Base-by-base conservation (phyloP, 2,329 filamentous ascomycete species). In the Claviceps spartinae region DNA sequence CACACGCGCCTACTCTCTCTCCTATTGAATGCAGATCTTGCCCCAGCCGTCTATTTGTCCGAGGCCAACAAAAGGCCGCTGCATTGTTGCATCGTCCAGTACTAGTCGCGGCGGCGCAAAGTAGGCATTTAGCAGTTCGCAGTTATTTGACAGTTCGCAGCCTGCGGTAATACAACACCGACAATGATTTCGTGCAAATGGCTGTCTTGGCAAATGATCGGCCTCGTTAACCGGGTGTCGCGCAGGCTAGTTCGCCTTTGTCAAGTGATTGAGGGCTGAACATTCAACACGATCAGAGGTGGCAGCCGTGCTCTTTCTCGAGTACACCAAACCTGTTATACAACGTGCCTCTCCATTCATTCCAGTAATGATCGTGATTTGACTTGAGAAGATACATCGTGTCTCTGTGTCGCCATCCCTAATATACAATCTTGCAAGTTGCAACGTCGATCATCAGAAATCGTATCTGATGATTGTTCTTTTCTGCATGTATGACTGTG, bases 31-130 rank as follows among this genome's bases (percentile, higher is more conserved):
- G 45, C 45, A 22, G 30, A 47, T 47, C 45, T 47, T 47, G 26
- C 30, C 45, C 30, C 30, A 47, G 30, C n/a, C 43, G 44, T 47
- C 49, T n/a, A 42, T 42, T 42, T 41, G 49, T 46, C 44, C 49
- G 49, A 47, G 43, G 43, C 42, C 49, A 47, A 46, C 16, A 46
- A 16, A 46, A 30, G 13, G 42, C 42, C 26, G 24, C 44, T 34
- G 26, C 44, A 34, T 34, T 46, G 44, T 46, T 18, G 44, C 44
- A 45, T 30, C 30, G 13, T 26, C 22, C 20, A 43, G 41, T 26
- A 11, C 42, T 44, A 34, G 30, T 34, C 9, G 30, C 8, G 11
- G 30, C 8, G 11, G 9, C 30, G 9, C 30, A 34, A 34, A 34
- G 30, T 11, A 34, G 30, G 9, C 30, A 34, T 34, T 11, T 34